Base-by-base conservation (phyloP, 371 early-diverging fungal species). In the Rhizopus delemar region DNA sequence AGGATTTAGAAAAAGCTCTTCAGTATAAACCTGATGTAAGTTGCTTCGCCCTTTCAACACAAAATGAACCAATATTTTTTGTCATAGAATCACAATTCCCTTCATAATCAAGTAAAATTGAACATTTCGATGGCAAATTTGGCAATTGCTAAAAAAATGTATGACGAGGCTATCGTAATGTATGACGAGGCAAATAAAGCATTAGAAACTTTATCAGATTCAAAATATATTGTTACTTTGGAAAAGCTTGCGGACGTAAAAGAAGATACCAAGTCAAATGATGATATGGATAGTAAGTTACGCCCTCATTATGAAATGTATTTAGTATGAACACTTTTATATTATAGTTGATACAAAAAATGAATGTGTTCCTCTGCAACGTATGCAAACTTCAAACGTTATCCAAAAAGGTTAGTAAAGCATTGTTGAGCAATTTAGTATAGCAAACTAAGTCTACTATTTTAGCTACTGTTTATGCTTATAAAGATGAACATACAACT, bases 121-220 rank as follows among this genome's bases (percentile, higher is more conserved):
- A 61, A 83, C n/a, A 38, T 83, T 41, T 55, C 72, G 3, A 56
- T 71, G 43, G 87, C 85, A 0, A 77, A 84, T 43, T 66, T 80
- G 1, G 68, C 74, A 31, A 56, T 73, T 8, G 71, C 75, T 1
- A 75, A 74, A 13, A 64, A 54, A 2, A 59, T 54, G 16, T 59
- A 65, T 35, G 75, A 74, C 3, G 72, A 67, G 4, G 83, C 90
- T 0, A 28, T 86, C 29, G 43, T 61, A 6, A 66, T 74, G 0
- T 86, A 77, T 50, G 59, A 60, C 9, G 57, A 67, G n/a, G 84
- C 80, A 6, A 78, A 83, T 7, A 63, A 65, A 2, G 43, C 77
- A 1, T 52, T 88, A 4, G 66, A 70, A 5, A 65, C 75, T n/a
- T 62, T 87, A 9, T 80, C 75, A 73, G 72, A 77, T n/a, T 49